Conservation (phyloP, 1,284 basidiomycete genomes). For the Melampsora occidentalis region DNA sequence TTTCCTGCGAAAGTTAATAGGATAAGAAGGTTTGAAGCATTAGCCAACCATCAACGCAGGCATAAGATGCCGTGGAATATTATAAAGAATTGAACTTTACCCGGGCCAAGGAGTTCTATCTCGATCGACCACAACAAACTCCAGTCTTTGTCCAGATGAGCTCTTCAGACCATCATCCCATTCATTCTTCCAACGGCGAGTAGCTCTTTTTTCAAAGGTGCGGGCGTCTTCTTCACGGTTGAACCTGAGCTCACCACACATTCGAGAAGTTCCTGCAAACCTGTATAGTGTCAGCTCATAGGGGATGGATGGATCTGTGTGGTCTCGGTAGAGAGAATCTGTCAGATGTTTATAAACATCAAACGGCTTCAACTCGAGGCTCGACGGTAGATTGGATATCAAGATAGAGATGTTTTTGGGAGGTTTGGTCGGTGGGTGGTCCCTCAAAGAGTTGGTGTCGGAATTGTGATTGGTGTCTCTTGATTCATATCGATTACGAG, state of each 20-base stretch:
- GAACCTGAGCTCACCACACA: conserved; percentile 37
- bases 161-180: conserved; percentile 21
- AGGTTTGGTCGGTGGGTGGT: not conserved
- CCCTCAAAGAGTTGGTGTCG: not conserved
- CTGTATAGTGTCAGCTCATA: conserved; percentile 31
- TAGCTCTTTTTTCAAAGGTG: conserved; percentile 8
- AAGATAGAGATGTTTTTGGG: conserved; percentile 12
- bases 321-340: not conserved
- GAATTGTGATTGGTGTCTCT: not conserved
- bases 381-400: conserved; percentile 26
- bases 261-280: conserved; percentile 20
- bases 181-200: conserved; percentile 1
- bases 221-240: not conserved
- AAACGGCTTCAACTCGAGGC: conserved; percentile 8
- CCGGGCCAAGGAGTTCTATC: conserved; percentile 24
- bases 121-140: conserved; percentile 24
- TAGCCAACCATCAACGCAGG: no score
- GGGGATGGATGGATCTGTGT: not conserved
- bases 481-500: not conserved
- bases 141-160: conserved; percentile 9
- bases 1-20: not conserved
- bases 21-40: not conserved
- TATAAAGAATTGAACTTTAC: not conserved
- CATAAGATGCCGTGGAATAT: no score
- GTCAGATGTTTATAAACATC: conserved; percentile 28